Evolutionary conservation across 257 asterid genomes (phyloP), one percentile per base, ranked within the genome.

Genomic region (Scutellaria galericulata): DNA sequence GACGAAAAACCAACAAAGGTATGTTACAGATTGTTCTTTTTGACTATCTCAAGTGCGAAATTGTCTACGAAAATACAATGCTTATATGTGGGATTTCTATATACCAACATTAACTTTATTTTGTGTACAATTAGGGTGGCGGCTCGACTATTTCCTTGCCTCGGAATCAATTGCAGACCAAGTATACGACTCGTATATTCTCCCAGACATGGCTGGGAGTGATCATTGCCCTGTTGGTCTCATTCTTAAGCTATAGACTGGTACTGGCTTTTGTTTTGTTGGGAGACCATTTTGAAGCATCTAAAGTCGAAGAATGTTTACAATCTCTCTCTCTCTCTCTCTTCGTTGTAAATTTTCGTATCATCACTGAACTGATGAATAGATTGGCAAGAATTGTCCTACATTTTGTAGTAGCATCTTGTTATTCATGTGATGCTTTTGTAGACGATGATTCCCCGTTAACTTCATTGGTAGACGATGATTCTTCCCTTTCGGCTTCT

Each of bases 181-280:
- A 51, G 96, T 94, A 18, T 75, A 94, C 11, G 99, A 94, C 82
- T 88, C 99, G 0, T 89, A 85, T 77, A 89, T 91, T 79, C 90
- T 94, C 74, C 97, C 98, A 35, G 92, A 94, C 68, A 83, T 94
- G 68, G 83, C 58, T 39, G 99, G 99, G 76, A 94, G 99, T 62
- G 97, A 94, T 79, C 99, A 94, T 63, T 0, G 98, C 58, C 99
- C 99, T 1, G 68, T 94, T 39, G 99, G 98, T 68, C 93, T 94
- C 74, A 40, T 91, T 78, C 86, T 92, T 60, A 86, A 81, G 91
- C 88, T 86, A 11, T 86, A 89, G 82, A 75, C 56, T 52, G 50
- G 55, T 13, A 24, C 8, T 44, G 24, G 53, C 60, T 20, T 2
- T 39, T 0, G 2, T 31, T 31, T 31, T 31, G 37, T 31, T 31